Base-by-base conservation (phyloP, 805 yeast species). In the Cyberlindnera bimundalis region DNA sequence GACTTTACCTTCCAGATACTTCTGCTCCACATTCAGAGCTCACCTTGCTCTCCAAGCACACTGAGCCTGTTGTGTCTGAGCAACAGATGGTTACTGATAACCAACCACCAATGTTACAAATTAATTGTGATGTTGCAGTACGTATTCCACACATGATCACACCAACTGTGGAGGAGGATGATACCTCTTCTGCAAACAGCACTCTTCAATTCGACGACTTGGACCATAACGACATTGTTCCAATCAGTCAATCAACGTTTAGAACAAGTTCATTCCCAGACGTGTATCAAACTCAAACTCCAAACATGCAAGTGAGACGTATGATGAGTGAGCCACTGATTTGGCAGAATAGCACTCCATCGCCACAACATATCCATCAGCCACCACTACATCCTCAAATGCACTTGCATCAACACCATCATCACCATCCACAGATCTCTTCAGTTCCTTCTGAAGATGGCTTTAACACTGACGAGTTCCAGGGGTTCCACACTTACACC, bases 1-100 rank as follows among this genome's bases (percentile, higher is more conserved):
- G 57, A 46, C 40, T 61, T 13, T 63, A 51, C 37, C 38, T 62
- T 16, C 59, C 64, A 29, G 46, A 45, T 35, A n/a, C 37, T 2
- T 23, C 33, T 2, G 14, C 29, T 13, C 28, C 37, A 16, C 32
- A 42, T 8, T 37, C 32, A 6, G 51, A 48, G 29, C 40, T 45
- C 21, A 40, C 48, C 3, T 40, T 51, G 24, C 33, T 51, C 3
- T 41, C 52, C 14, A 49, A 48, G 30, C 37, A 46, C 13, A 39
- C 54, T 15, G 55, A 46, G 33, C 55, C 56, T 11, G 34, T 49
- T 20, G n/a, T n/a, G n/a, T 13, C 29, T 13, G 35, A 35, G 16
- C 37, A 19, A 8, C 13, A 8, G 24, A 5, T 33, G n/a, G 33
- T 13, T 15, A 15, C 36, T 29, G 24, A 20, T 6, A n/a, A n/a